Percentiles rank a stretch among this genome's conserved stretches.
phyloP scores from a whole-genome alignment of 2,329 filamentous ascomycete species.

The Torrubiella hemipterigena region DNA sequence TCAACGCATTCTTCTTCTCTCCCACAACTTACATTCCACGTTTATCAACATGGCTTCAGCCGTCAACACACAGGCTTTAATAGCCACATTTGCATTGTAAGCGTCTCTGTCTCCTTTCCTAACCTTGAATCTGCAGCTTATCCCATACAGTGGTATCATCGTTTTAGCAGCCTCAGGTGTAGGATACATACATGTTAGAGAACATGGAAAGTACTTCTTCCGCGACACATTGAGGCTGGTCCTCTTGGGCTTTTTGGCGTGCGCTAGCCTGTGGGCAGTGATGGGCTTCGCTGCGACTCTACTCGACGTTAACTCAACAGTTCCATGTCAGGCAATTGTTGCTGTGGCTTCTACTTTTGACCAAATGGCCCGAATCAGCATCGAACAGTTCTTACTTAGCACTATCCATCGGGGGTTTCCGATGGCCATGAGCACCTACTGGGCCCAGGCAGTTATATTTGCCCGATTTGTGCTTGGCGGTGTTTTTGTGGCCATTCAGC shows the following conservation, averaged over 20 bases:
- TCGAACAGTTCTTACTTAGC: conserved; percentile 45
- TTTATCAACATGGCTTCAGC: conserved; percentile 28
- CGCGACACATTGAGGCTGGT: conserved; percentile 52
- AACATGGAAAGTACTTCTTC: conserved; percentile 35
- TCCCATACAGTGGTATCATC: conserved; percentile 33
- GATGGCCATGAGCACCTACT: conserved; percentile 22
- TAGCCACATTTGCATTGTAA: conserved; percentile 44
- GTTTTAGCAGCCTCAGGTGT: conserved; percentile 37
- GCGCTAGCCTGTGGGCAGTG: conserved; percentile 41
- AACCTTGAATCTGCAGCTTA: neutral
- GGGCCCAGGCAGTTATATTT: conserved; percentile 34
- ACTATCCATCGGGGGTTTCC: conserved; percentile 27
- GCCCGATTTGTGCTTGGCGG: conserved; percentile 39
- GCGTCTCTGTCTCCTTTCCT: conserved; percentile 12
- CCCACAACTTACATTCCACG: conserved; percentile 12
- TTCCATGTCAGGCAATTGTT: conserved; percentile 38
- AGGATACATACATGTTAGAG: conserved; percentile 32
- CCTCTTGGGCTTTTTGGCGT: conserved; percentile 42
- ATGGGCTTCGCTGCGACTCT: conserved; percentile 37
- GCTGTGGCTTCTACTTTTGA: conserved; percentile 43
- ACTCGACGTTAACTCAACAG: conserved; percentile 27
- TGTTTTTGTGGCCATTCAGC: conserved; percentile 41
- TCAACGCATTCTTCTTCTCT: conserved; percentile 18
- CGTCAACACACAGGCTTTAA: conserved; percentile 32
- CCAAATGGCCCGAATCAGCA: conserved; percentile 39